Evolutionary conservation across 2,329 filamentous ascomycete species (phyloP).

Genomic region (Ceratocystis alfenasii): DNA sequence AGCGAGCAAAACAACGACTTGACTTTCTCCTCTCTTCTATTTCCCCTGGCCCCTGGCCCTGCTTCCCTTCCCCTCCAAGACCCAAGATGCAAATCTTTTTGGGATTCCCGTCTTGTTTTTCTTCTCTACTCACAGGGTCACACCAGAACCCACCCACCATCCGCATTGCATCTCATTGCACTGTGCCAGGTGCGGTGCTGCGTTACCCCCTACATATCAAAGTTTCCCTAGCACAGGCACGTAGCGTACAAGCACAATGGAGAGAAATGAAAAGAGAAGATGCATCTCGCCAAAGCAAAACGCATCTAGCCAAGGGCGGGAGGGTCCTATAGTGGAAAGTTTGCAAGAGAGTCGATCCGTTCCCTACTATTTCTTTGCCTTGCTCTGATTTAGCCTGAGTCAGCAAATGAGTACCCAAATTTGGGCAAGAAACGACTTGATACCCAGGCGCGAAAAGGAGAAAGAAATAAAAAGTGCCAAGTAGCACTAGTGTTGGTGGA

Average conservation of each 20-base stretch:
- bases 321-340: neutral
- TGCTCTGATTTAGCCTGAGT: neutral
- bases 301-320: neutral
- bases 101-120: constrained; percentile 3
- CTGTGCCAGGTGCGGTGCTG: neutral
- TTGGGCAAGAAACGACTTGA: neutral
- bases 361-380: neutral
- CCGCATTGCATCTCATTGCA: constrained; percentile 2
- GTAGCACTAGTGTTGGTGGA: no score
- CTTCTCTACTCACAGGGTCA: neutral
- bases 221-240: neutral
- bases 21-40: neutral
- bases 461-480: neutral
- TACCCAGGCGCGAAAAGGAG: neutral
- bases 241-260: neutral
- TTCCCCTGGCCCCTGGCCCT: constrained; percentile 3
- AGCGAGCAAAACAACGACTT: neutral
- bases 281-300: neutral
- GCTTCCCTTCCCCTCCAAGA: neutral
- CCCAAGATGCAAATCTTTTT: constrained; percentile 8
- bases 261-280: neutral
- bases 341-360: no score
- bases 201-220: neutral
- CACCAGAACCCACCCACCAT: neutral
- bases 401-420: neutral